A percentile compares a stretch with the other conserved stretches of the same genome.
Conservation (phyloP, 176 grass and related monocot genomes). For the Cenchrus purpureus region DNA sequence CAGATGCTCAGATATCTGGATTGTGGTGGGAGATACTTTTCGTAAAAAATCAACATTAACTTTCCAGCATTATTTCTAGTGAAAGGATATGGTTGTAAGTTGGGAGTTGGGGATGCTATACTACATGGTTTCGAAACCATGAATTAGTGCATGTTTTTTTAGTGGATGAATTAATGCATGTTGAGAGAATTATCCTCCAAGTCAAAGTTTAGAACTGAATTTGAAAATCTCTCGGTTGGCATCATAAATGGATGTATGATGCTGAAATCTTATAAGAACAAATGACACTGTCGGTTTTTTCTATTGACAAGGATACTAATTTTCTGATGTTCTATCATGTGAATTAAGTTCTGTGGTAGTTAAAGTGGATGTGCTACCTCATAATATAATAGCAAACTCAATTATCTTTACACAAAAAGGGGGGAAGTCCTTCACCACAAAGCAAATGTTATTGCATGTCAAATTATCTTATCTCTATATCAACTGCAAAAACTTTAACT, state of each 20-base stretch:
- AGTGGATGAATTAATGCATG: background rate
- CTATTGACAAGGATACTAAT: background rate
- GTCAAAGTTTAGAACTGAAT: conserved; percentile 24
- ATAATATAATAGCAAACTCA: background rate
- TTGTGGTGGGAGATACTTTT: background rate
- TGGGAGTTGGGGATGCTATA: background rate
- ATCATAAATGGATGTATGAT: background rate
- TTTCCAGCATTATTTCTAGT: conserved; percentile 9
- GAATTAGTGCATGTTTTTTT: background rate
- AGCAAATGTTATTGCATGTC: background rate
- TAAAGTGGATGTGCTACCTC: background rate
- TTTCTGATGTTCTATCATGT: conserved; percentile 1
- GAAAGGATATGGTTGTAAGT: background rate
- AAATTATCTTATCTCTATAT: background rate
- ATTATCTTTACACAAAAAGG: conserved; percentile 10
- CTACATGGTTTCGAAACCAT: background rate
- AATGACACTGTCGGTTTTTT: background rate
- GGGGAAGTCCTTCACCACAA: background rate
- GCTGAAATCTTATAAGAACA: conserved; percentile 24
- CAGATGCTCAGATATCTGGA: conserved; percentile 21
- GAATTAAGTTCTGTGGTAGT: background rate
- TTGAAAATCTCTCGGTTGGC: background rate
- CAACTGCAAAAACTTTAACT: background rate
- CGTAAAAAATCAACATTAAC: conserved; percentile 5
- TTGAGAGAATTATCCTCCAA: background rate